A percentile compares a stretch with the other conserved stretches of the same genome.
These are phyloP conservation scores for Condylostoma magnum DNA, from an alignment of 169 alveolate genomes.

Conservation along the genomic window DNA sequence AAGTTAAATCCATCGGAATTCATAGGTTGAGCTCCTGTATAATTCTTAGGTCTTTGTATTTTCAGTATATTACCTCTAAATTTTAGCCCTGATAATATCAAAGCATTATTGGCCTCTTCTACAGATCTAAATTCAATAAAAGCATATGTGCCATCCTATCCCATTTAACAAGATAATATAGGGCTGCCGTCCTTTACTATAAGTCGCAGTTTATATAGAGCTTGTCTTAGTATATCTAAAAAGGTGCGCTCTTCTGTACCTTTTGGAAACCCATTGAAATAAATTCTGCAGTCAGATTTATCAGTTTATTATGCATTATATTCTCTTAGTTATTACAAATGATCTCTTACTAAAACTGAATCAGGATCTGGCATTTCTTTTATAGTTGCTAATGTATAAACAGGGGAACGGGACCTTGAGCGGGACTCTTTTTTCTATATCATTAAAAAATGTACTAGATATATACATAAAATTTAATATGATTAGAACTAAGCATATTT, in stretches of 20 bases:
- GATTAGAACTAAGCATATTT: too few species aligned
- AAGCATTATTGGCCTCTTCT: constrained; percentile 88
- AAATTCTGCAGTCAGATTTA: constrained; percentile 15
- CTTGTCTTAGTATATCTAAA: neutral
- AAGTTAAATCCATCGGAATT: constrained; percentile 19
- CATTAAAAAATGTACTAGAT: too few species aligned
- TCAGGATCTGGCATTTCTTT: constrained; percentile 29
- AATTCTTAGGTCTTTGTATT: constrained; percentile 55
- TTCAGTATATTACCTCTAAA: constrained; percentile 40
- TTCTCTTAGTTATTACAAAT: neutral
- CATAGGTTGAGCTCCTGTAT: constrained; percentile 41
- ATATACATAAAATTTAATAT: too few species aligned
- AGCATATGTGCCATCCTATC: constrained; percentile 93
- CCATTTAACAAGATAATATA: constrained; percentile 91
- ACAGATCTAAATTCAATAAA: constrained; percentile 93
- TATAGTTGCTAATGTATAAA: neutral
- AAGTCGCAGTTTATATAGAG: constrained; percentile 3
- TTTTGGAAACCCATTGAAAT: constrained; percentile 4
- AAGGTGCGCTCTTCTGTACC: neutral
- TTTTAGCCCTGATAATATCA: constrained; percentile 52
- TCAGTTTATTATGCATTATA: constrained; percentile 5
- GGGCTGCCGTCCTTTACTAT: constrained; percentile 64
- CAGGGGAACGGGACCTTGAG: constrained; percentile 2
- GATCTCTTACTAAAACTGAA: neutral
- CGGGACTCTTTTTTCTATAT: neutral